phyloP scores from a whole-genome alignment of 345 rosid species.

The Sisymbrium irio region DNA sequence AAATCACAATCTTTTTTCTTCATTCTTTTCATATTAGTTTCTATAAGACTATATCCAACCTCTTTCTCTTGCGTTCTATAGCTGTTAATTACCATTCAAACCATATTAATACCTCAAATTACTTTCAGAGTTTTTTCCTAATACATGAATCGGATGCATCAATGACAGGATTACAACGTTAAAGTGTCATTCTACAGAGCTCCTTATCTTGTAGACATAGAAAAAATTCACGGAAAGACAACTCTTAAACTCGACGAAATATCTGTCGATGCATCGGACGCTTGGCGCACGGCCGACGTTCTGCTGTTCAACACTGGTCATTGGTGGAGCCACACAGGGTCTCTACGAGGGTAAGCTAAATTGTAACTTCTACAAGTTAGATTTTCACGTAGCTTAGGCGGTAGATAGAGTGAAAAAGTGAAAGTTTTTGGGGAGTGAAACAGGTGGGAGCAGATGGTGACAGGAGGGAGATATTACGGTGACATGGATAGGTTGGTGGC shows the following conservation, averaged over 20 bases:
- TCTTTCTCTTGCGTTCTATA: background rate
- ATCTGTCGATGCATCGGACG: constrained; percentile 49
- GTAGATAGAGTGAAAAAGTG: background rate
- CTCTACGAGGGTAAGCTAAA: constrained; percentile 63
- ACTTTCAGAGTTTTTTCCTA: background rate
- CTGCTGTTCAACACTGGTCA: constrained; percentile 89
- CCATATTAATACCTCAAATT: background rate
- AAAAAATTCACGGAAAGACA: constrained; percentile 57
- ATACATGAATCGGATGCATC: background rate
- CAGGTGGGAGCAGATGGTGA: constrained; percentile 96
- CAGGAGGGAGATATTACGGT: constrained; percentile 60
- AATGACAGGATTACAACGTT: constrained; percentile 69
- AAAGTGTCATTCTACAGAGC: constrained; percentile 69
- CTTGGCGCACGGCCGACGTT: constrained; percentile 65
- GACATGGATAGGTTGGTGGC: constrained; percentile 90
- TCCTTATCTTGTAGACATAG: constrained; percentile 86
- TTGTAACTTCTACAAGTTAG: background rate
- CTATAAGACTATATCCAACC: background rate
- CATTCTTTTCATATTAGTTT: background rate
- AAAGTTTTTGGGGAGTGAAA: constrained; percentile 17
- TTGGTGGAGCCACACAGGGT: constrained; percentile 89
- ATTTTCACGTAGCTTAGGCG: background rate
- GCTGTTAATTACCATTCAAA: background rate
- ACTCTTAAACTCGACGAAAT: constrained; percentile 67
- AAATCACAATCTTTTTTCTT: background rate